A percentile compares a stretch with the other conserved stretches of the same genome.
These are phyloP conservation scores for Podaxis sp. DNA, from an alignment of 768 basidiomycete species.

Conservation along the genomic window DNA sequence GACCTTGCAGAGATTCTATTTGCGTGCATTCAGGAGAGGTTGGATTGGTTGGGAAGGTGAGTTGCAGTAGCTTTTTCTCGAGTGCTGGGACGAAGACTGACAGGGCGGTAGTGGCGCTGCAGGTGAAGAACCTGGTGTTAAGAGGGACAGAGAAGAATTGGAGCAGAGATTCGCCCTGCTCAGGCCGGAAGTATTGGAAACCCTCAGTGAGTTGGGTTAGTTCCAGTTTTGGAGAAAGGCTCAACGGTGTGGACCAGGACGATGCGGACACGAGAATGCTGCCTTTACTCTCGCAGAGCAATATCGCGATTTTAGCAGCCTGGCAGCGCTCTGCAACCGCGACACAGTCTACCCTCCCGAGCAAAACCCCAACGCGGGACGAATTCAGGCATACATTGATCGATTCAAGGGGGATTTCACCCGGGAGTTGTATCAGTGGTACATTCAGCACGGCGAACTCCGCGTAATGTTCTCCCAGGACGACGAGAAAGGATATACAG, in stretches of 20 bases:
- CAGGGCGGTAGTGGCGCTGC: slow-evolving; percentile 33
- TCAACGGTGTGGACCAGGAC: slow-evolving; percentile 43
- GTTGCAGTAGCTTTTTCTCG: not conserved
- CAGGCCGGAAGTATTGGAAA: slow-evolving; percentile 76
- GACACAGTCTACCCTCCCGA: slow-evolving; percentile 62
- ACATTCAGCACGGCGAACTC: slow-evolving; percentile 86
- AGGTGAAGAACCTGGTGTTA: slow-evolving; percentile 45
- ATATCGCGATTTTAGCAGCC: slow-evolving; percentile 80
- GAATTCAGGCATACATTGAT: slow-evolving; percentile 73
- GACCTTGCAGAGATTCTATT: slow-evolving; percentile 65
- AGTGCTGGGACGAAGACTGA: not conserved
- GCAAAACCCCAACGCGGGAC: slow-evolving; percentile 58
- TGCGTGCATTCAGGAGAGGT: slow-evolving; percentile 63
- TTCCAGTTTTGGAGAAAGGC: not conserved
- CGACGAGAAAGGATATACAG: slow-evolving; percentile 63
- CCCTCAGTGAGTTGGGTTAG: slow-evolving; percentile 60
- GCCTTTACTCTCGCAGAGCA: slow-evolving; percentile 86
- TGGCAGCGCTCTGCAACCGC: slow-evolving; percentile 83
- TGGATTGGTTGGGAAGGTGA: slow-evolving; percentile 69
- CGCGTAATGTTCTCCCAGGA: slow-evolving; percentile 82
- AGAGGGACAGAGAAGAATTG: slow-evolving; percentile 59
- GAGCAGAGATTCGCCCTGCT: slow-evolving; percentile 67
- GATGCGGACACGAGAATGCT: slow-evolving; percentile 59
- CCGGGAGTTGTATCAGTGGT: slow-evolving; percentile 89
- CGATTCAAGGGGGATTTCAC: slow-evolving; percentile 83